Conservation (phyloP, 495 filamentous ascomycete genomes). For the Aspergillus avenaceus region DNA sequence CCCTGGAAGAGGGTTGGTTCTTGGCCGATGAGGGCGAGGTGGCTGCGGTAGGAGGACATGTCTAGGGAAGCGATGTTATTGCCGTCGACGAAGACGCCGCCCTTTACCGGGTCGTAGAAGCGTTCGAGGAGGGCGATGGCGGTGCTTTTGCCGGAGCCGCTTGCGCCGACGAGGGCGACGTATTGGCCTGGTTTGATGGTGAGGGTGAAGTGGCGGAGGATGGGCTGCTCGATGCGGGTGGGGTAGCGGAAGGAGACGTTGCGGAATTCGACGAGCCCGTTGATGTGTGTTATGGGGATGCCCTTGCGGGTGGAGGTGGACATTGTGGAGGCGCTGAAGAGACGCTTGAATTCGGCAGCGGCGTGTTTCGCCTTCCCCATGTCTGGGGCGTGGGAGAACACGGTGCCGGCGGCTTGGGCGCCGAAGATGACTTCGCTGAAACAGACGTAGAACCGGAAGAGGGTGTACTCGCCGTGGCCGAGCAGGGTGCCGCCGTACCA, state of each 20-base stretch:
- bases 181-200: constrained; percentile 70
- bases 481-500: constrained; percentile 88
- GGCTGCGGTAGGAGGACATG: constrained; percentile 68
- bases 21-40: constrained; percentile 77
- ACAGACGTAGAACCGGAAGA: constrained; percentile 82
- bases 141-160: constrained; percentile 79
- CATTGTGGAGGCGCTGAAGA: constrained; percentile 73
- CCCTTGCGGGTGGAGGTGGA: constrained; percentile 63
- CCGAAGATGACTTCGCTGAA: constrained; percentile 79
- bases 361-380: constrained; percentile 85
- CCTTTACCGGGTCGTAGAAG: constrained; percentile 73
- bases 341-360: constrained; percentile 64
- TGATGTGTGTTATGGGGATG: constrained; percentile 47
- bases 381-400: constrained; percentile 79
- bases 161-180: constrained; percentile 75
- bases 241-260: constrained; percentile 81
- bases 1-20: constrained; percentile 85
- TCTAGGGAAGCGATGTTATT: constrained; percentile 68
- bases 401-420: constrained; percentile 74
- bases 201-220: constrained; percentile 67
- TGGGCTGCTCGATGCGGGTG: constrained; percentile 69
- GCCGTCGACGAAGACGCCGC: constrained; percentile 68
- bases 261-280: constrained; percentile 69
- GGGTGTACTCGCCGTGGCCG: constrained; percentile 58
- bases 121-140: constrained; percentile 74